Evolutionary conservation across 176 grass and related monocot species (phyloP), one percentile per base, ranked within the genome.

Genomic region (Zoysia japonica): DNA sequence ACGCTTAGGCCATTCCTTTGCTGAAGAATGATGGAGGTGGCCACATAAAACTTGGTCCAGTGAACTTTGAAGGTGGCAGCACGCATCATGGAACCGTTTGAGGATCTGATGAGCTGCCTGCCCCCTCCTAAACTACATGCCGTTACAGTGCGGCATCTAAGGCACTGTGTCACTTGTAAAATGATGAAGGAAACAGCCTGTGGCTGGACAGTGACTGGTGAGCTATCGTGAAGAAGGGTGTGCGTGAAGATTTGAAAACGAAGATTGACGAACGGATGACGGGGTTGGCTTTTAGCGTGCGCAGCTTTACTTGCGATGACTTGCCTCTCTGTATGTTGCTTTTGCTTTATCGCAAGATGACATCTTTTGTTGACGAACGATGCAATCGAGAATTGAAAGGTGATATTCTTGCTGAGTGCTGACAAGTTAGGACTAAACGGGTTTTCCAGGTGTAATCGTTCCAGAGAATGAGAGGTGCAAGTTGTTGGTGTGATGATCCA

Each of bases 271-370:
- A 82, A 72, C 43, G 67, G 67, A 73, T 82, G 61, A 37, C 42
- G 28, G 57, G 36, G 43, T 62, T 85, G 67, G 73, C 78, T 85
- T 85, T 85, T 85, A 85, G 78, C 78, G 59, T 82, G 82, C 73
- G 78, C 73, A 85, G 68, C 78, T 85, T 89, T 85, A 62, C 67
- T 89, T 85, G 82, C 72, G 42, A 81, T 77, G 82, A 78, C 87
- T 85, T 72, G 49, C 60, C 42, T 78, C 28, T 28, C 37, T 81
- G 67, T 78, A 20, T 85, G 83, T 77, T 89, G 87, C 82, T 89
- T 78, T 85, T 61, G 83, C 83, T 85, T 85, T 89, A 41, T 78
- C 60, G 78, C 84, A 84, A 80, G 55, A 85, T 73, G 50, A 67
- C 45, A n/a, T 78, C 76, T 72, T 62, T 77, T 85, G 68, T 80